Conservation (phyloP, 31 red algal species). For the Asparagopsis taxiformis region DNA sequence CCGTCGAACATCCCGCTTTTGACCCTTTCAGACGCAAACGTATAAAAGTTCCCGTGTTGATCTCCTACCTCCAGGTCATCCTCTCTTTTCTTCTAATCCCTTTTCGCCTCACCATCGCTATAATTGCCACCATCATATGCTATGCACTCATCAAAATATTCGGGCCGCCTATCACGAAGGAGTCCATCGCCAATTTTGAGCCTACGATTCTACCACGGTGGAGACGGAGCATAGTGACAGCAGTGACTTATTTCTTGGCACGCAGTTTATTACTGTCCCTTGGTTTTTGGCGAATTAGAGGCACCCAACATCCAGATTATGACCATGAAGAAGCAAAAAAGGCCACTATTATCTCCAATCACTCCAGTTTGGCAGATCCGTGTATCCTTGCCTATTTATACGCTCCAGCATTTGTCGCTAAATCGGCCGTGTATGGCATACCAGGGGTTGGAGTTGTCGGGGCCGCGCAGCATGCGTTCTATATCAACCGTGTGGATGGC, state of each 20-base stretch:
- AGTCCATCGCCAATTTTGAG: conserved; percentile 19
- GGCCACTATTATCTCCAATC: conserved; percentile 69
- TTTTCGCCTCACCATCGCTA: conserved; percentile 32
- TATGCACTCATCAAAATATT: conserved; percentile 49
- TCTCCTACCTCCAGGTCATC: background rate
- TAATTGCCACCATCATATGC: conserved; percentile 21
- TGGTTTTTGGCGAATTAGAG: conserved; percentile 75
- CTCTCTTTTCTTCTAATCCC: conserved; percentile 61
- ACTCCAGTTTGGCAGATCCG: conserved; percentile 77
- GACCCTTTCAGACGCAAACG: conserved; percentile 48
- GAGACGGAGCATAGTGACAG: conserved; percentile 33
- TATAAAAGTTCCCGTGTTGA: conserved; percentile 13
- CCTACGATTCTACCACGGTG: conserved; percentile 40
- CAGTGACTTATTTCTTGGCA: conserved; percentile 23
- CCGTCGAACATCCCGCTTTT: conserved; percentile 36
- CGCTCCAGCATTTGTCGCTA: conserved; percentile 79
- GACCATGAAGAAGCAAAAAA: conserved; percentile 25
- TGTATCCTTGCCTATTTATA: conserved; percentile 73
- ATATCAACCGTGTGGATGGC: conserved; percentile 67
- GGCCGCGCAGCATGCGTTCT: conserved; percentile 67
- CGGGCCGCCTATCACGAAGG: conserved; percentile 28
- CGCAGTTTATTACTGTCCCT: conserved; percentile 44
- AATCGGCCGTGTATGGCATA: conserved; percentile 54
- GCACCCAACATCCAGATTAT: conserved; percentile 34
- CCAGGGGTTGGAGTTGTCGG: conserved; percentile 74